Evolutionary conservation across 768 basidiomycete species (phyloP), one percentile per base, ranked within the genome.

Genomic region (Hydnum rufescens): DNA sequence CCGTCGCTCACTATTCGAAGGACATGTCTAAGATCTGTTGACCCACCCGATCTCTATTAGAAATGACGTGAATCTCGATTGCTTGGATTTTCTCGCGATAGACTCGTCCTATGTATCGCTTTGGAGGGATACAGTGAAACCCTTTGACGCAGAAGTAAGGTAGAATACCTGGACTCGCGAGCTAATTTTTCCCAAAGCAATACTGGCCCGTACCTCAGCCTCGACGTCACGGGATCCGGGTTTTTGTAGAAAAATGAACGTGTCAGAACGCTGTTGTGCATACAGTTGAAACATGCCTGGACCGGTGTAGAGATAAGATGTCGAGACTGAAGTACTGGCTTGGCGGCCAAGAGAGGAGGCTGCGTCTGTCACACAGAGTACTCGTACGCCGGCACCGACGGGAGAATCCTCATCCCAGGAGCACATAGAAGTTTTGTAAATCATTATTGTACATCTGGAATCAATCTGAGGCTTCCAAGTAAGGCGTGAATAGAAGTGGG

Each of bases 1-100:
- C 3, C 5, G 19, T 25, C 4, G 66, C 78, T 62, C 61, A 79
- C 78, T 77, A 74, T 32, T 79, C 75, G 58, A 77, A 76, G 64
- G 77, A 76, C 31, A 80, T 60, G 59, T 82, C 79, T 56, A 82
- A 80, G 0, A 76, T 60, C 62, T 78, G 76, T 58, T 79, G 77
- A 0, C 77, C 75, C 2, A 78, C 65, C 5, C 76, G 71, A 60
- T 80, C 78, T 8, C 78, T 66, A 59, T 80, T 79, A 0, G 79
- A 80, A 5, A 80, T 72, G 3, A 81, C 79, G 59, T 80, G 79
- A 4, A 80, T 68, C 55, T 81, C 79, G 32, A 80, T 70, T 4
- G 67, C 68, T 6, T 64, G 63, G 0, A 78, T 68, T 0, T 76
- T 71, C 0, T 71, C 64, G 32, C 73, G 70, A 47, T 73, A 68